Base-by-base conservation (phyloP, 306 rosid genomes). In the Amphicarpaea edgeworthii region DNA sequence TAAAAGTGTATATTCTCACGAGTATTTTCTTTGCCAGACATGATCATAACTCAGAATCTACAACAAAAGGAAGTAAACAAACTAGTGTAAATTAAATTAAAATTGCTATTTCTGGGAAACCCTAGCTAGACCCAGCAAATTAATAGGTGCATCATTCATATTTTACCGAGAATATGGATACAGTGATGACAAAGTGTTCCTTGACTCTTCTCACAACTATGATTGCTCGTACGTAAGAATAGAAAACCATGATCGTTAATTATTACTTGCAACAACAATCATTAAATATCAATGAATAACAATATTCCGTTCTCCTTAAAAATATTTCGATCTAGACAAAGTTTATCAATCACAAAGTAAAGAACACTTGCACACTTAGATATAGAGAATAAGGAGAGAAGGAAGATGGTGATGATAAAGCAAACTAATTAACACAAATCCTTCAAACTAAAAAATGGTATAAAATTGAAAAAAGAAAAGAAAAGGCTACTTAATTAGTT, bases 121-220 rank as follows among this genome's bases (percentile, higher is more conserved):
- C 83, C 83, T 79, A 79, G 78, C 70, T 68, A 45, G 42, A 49
- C 73, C 82, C 68, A 50, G 67, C 24, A 70, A 70, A n/a, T n/a
- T n/a, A n/a, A 49, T 49, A 61, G 66, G 47, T 38, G 71, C 57
- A 59, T 61, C 71, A 70, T 70, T 61, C 58, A 21, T 72, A 61
- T 17, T 17, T 15, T 45, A 8, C 20, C 37, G 14, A 73, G 28
- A n/a, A 73, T 73, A 42, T 32, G 70, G 70, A 19, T 46, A 46
- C 61, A 50, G 55, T 75, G 64, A 50, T 75, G 64, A 50, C 72
- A 50, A 16, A 61, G 38, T 51, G 63, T 46, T 46, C 57, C 9
- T 51, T 53, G 41, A 65, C 60, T 42, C 68, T 72, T 11, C 12
- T 32, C 34, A 72, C 12, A 79, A 65, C 64, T 21, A 59, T 78